A percentile compares a stretch with the other conserved stretches of the same genome.
These are phyloP conservation scores for Suillus occidentalis DNA, from an alignment of 768 basidiomycete species.

Conservation along the genomic window DNA sequence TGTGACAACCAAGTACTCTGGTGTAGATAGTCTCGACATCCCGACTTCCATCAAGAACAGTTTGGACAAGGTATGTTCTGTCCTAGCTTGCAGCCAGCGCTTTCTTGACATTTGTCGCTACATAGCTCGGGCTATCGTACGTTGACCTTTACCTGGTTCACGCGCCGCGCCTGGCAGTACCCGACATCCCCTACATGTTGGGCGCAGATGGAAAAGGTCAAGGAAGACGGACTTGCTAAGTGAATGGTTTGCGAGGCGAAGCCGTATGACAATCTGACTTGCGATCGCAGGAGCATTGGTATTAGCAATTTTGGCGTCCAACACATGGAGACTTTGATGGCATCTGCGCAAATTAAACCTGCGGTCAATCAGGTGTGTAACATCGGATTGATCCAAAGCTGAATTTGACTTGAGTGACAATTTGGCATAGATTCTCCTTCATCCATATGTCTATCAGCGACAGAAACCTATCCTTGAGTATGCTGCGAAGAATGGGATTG, in stretches of 20 bases:
- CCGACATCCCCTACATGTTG: slow-evolving; percentile 64
- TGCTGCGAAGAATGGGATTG: slow-evolving; percentile 55
- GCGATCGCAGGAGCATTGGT: slow-evolving; percentile 56
- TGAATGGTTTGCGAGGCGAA: slow-evolving; percentile 15
- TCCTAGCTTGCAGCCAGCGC: slow-evolving; percentile 19
- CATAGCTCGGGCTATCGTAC: slow-evolving; percentile 20
- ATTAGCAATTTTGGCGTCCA: slow-evolving; percentile 65
- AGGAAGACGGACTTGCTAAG: slow-evolving; percentile 59
- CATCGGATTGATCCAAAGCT: slow-evolving; percentile 1
- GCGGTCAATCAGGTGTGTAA: slow-evolving; percentile 61
- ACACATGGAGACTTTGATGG: slow-evolving; percentile 54
- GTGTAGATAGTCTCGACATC: slow-evolving; percentile 48
- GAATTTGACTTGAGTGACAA: not conserved
- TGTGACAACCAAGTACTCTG: slow-evolving; percentile 68
- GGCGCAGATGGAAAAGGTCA: slow-evolving; percentile 61
- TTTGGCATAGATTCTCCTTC: slow-evolving; percentile 56
- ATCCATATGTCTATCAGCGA: slow-evolving; percentile 64
- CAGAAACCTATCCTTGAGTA: slow-evolving; percentile 60
- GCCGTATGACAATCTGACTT: not conserved
- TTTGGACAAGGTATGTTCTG: slow-evolving; percentile 44
- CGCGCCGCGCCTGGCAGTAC: slow-evolving; percentile 49
- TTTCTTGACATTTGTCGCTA: slow-evolving; percentile 18
- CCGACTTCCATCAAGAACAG: slow-evolving; percentile 57
- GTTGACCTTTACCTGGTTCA: slow-evolving; percentile 77
- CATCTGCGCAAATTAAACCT: slow-evolving; percentile 59